phyloP scores from a whole-genome alignment of 1,284 basidiomycete species.

The Ustilago trichophora region DNA sequence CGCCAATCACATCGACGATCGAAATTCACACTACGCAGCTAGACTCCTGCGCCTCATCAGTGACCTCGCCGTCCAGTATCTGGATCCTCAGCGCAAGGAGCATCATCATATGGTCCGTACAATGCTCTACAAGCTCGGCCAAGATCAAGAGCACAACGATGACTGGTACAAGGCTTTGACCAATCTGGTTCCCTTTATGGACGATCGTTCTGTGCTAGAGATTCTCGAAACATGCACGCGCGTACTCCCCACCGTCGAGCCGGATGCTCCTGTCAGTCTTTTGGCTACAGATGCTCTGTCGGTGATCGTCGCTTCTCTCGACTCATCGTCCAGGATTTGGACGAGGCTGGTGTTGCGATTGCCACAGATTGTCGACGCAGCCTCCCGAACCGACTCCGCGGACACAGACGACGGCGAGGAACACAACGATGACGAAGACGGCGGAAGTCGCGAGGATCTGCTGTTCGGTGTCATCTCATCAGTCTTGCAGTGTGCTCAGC shows the following conservation, averaged over 20 bases:
- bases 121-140: neutral
- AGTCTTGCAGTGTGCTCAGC: slow-evolving; percentile 5
- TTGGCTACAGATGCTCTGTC: slow-evolving; percentile 11
- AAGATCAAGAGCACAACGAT: neutral
- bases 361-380: slow-evolving; percentile 4
- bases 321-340: neutral
- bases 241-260: neutral
- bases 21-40: neutral
- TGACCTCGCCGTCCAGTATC: slow-evolving; percentile 10
- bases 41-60: slow-evolving; percentile 8
- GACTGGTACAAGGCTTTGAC: slow-evolving; percentile 7
- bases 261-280: neutral
- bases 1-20: neutral
- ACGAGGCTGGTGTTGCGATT: neutral
- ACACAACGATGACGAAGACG: no score
- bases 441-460: neutral
- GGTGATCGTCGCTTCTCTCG: slow-evolving; percentile 2
- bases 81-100: slow-evolving; percentile 19
- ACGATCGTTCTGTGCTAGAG: neutral
- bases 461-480: slow-evolving; percentile 14
- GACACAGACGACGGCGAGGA: neutral
- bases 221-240: neutral
- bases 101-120: slow-evolving; percentile 9
- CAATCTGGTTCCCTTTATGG: slow-evolving; percentile 20
- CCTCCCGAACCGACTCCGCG: neutral